Conservation (phyloP, 164 flowering plant genomes). For the Annona squamosa region DNA sequence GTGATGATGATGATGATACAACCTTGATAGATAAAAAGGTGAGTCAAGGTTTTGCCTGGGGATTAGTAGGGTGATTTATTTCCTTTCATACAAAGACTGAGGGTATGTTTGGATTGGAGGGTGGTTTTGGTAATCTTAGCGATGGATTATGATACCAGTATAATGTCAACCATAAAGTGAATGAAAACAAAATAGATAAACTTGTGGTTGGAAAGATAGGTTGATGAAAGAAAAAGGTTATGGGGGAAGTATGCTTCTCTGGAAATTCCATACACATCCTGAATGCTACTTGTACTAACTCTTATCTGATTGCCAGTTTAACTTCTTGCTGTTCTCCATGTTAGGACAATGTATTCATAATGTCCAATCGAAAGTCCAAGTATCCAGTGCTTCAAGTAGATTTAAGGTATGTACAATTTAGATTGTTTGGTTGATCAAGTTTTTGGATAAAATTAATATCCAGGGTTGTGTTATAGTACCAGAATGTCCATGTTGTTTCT, state of each 20-base stretch:
- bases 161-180: no score
- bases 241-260: no score
- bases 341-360: constrained; percentile 91
- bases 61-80: neutral
- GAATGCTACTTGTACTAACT: neutral
- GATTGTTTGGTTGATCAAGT: neutral
- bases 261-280: no score
- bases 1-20: constrained; percentile 55
- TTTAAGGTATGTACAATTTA: constrained; percentile 48
- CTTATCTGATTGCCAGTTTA: neutral
- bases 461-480: neutral
- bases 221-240: no score
- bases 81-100: neutral
- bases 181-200: no score
- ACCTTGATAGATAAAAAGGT: constrained; percentile 94
- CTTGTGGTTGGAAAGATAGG: no score
- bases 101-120: neutral
- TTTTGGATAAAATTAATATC: neutral
- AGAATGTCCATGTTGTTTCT: neutral
- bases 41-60: neutral
- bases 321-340: constrained; percentile 14
- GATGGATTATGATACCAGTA: no score
- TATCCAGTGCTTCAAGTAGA: constrained; percentile 97
- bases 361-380: constrained; percentile 94
- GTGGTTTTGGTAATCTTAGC: no score